These are phyloP conservation scores for Phytophthora pini DNA, from an alignment of 352 stramenopile genomes.

Conservation along the genomic window DNA sequence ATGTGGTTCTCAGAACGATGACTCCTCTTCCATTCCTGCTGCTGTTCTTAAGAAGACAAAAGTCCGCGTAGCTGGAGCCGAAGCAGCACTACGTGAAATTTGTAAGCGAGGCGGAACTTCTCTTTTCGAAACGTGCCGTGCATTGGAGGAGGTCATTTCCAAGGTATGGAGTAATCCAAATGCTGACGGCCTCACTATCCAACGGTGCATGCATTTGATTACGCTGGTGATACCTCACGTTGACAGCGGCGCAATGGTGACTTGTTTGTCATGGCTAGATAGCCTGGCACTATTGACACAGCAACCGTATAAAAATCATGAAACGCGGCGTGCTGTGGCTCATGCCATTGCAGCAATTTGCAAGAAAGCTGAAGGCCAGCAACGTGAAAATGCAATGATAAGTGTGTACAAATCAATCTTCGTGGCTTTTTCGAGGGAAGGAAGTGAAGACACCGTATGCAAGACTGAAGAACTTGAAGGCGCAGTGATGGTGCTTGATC, in stretches of 20 bases:
- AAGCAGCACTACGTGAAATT: conserved; percentile 49
- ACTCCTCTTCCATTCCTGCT: conserved; percentile 7
- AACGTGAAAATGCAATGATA: conserved; percentile 52
- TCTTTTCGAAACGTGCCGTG: conserved; percentile 44
- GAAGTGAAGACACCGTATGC: background rate
- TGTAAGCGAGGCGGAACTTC: conserved; percentile 35
- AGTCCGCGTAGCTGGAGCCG: conserved; percentile 53
- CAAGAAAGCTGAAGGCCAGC: conserved; percentile 28
- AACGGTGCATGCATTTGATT: conserved; percentile 63
- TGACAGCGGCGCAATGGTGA: conserved; percentile 29
- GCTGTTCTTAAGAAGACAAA: conserved; percentile 41
- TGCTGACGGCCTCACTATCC: conserved; percentile 42
- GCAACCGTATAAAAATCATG: conserved; percentile 25
- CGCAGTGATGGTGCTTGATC: conserved; percentile 67
- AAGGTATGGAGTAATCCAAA: conserved; percentile 41
- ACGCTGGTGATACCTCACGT: conserved; percentile 46
- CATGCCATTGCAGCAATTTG: conserved; percentile 59
- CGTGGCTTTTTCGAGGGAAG: conserved; percentile 25
- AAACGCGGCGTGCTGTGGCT: conserved; percentile 45
- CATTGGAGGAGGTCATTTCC: conserved; percentile 44
- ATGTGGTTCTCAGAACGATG: conserved; percentile 12
- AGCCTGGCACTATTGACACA: conserved; percentile 37
- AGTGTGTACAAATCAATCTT: conserved; percentile 64
- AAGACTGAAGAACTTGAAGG: conserved; percentile 39
- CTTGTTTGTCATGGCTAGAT: conserved; percentile 56